Evolutionary conservation across 768 basidiomycete species (phyloP), one percentile per base, ranked within the genome.

Genomic region (Panaeolus papilionaceus): DNA sequence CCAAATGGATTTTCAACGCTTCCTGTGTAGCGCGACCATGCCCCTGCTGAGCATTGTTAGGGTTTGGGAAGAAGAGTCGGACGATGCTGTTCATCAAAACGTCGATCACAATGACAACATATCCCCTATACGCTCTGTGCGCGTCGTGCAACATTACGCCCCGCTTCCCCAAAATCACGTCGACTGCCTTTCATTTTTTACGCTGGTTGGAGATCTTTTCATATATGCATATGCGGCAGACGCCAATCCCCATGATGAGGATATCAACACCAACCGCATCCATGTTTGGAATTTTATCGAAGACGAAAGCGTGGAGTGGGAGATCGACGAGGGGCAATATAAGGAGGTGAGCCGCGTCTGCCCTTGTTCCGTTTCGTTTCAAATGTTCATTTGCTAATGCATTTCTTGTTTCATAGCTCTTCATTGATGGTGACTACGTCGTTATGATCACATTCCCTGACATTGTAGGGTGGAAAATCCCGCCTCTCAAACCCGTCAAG

Each of bases 371-470:
- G 9, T 40, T 40, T 45, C 44, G 44, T 45, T 49, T 4, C 20
- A 20, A 6, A 8, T 49, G 20, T 18, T 8, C 47, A 49, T 8
- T 49, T 58, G 54, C 11, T 58, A 12, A 58, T 58, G 7, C 28
- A 4, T 6, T 1, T n/a, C 33, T 58, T 18, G 6, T 44, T 44
- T 4, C 1, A 23, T 16, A 58, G 54, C 33, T 58, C 12, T 58
- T 58, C 28, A 58, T 58, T 3, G 54, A 58, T 7, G 28, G 28
- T 33, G 54, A 33, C 3, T 37, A 33, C 14, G 54, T 58, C 54
- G 54, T 58, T 28, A 58, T 58, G 54, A 37, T 58, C 54, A 14
- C 28, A 12, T 58, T 33, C 14, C 54, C 54, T 58, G 54, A 58
- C 14, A 33, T 58, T 16, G 33, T 58, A 4, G 54, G 54, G 7